Conservation (phyloP, 345 rosid genomes). For the Combretum micranthum region DNA sequence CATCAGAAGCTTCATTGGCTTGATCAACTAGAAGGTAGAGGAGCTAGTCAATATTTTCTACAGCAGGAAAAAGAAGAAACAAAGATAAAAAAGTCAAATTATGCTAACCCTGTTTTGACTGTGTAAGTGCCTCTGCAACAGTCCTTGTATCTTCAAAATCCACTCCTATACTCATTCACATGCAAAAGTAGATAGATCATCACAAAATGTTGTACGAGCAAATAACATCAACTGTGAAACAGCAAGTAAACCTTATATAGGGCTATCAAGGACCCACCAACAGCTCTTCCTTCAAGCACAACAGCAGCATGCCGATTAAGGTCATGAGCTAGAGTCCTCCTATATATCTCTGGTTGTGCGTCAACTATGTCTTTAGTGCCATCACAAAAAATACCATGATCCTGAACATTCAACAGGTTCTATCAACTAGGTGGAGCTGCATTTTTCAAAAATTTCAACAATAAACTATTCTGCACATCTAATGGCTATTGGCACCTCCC, state of each 20-base stretch:
- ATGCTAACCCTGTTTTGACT: constrained; percentile 57
- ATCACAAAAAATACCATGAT: constrained; percentile 72
- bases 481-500: too few relatives aligned
- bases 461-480: too few relatives aligned
- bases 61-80: constrained; percentile 5
- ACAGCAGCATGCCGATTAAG: constrained; percentile 88
- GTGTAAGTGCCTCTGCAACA: constrained; percentile 87
- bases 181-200: neutral
- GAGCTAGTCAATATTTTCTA: too few relatives aligned
- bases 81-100: constrained; percentile 4
- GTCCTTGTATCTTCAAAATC: constrained; percentile 63
- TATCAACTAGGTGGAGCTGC: too few relatives aligned
- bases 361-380: constrained; percentile 52
- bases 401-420: constrained; percentile 29
- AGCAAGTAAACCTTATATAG: too few relatives aligned
- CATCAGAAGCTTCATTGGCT: constrained; percentile 41
- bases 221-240: neutral
- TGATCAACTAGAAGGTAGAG: constrained; percentile 15
- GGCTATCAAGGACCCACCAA: constrained; percentile 33
- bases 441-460: too few relatives aligned
- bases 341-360: constrained; percentile 42
- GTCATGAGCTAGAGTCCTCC: constrained; percentile 69
- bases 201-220: neutral
- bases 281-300: constrained; percentile 78
- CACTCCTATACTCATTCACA: constrained; percentile 38